Evolutionary conservation across 2,329 filamentous ascomycete genomes (phyloP), one percentile per base, ranked within the genome.

Genomic region (Diplodia seriata): DNA sequence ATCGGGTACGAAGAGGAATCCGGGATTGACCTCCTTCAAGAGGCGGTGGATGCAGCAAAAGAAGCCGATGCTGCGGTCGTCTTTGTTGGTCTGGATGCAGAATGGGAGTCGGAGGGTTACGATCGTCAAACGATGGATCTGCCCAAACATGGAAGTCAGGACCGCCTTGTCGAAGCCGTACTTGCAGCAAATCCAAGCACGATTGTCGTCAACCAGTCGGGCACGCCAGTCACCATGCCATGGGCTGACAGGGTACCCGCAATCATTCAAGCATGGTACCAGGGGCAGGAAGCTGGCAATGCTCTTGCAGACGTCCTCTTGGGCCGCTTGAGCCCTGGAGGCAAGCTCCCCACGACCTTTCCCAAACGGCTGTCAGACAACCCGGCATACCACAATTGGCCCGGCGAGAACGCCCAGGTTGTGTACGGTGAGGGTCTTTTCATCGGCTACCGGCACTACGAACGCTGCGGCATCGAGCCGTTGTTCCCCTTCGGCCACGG

Each of bases 211-310:
- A 88, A 91, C 74, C 91, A 94, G 76, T 91, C 90, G 1, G 91
- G 91, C 29, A 92, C 90, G 0, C 91, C 91, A 0, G 85, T 90
- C 31, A 83, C 84, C 4, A 88, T 91, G 88, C 89, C 90, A 18
- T 93, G 90, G 91, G 86, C 83, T 1, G 82, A 87, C 70, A 78
- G 83, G 26, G 88, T 90, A 2, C 86, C 89, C 3, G 86, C 89
- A 1, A 87, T 93, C 36, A 74, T 93, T 0, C 90, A 93, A 74
- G 86, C 91, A 8, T 95, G 91, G 91, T 95, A 93, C 74, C 91
- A 91, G 69, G 92, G 92, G n/a, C 92, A 95, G 74, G 92, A 95
- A 80, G 90, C 90, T 5, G 92, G 92, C 6, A 93, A 94, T 74
- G 89, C 89, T 12, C 90, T 96, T 70, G 91, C 90, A 0, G 91